These are phyloP conservation scores for Endocalyx cinctus DNA, from an alignment of 2,329 filamentous ascomycete species.

Conservation along the genomic window DNA sequence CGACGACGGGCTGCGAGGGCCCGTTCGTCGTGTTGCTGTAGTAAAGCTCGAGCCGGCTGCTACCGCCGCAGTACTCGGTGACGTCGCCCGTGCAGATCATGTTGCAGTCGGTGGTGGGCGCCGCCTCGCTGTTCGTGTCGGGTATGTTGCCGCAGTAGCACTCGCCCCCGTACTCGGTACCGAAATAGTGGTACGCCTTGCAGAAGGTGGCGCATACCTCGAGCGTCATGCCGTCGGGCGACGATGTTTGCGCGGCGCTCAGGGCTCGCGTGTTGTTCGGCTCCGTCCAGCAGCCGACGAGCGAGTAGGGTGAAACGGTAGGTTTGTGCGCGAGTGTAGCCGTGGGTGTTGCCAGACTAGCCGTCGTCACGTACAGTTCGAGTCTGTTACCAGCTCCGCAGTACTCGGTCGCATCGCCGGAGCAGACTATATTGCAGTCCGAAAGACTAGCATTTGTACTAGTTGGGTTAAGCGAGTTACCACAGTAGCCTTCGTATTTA, in stretches of 20 bases:
- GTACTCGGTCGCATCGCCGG: conserved; percentile 36
- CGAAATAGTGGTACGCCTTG: conserved; percentile 34
- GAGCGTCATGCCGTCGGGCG: conserved; percentile 30
- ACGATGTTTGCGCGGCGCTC: conserved; percentile 13
- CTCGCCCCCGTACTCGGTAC: conserved; percentile 23
- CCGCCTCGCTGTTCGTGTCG: conserved; percentile 10
- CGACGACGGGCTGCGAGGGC: conserved; percentile 4
- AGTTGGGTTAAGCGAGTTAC: conserved; percentile 33
- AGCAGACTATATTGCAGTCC: conserved; percentile 37
- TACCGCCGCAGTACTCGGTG: conserved; percentile 21
- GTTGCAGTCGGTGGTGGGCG: conserved; percentile 16
- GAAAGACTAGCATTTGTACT: conserved; percentile 26
- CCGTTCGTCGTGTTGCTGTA: conserved; percentile 6
- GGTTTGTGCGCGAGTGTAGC: conserved; percentile 29
- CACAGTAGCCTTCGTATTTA: conserved; percentile 38
- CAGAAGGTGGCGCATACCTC: conserved; percentile 34
- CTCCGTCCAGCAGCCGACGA: conserved; percentile 39
- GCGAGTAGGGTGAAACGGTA: conserved; percentile 24
- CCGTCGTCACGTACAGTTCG: conserved; percentile 39
- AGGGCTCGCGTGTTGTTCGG: conserved; percentile 31
- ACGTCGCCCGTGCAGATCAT: conserved; percentile 27
- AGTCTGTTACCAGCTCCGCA: conserved; percentile 40
- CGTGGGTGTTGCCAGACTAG: conserved; percentile 29
- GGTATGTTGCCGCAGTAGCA: conserved; percentile 29
- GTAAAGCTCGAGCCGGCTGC: conserved; percentile 21